A percentile compares a stretch with the other conserved stretches of the same genome.
These are phyloP conservation scores for Lachnellula occidentalis DNA, from an alignment of 2,329 filamentous ascomycete species.

Conservation along the genomic window DNA sequence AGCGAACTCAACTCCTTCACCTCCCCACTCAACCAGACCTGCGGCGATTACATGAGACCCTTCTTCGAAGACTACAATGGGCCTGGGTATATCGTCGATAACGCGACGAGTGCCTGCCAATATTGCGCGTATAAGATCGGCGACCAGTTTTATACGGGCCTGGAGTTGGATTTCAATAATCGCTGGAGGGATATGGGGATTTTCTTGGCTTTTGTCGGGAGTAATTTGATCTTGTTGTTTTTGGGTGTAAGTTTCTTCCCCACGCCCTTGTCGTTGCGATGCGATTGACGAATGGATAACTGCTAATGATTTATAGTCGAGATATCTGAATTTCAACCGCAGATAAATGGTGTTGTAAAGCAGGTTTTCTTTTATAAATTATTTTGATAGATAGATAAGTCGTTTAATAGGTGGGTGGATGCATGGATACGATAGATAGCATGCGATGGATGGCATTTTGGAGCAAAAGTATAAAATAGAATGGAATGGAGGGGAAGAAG, in stretches of 20 bases:
- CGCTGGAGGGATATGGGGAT: conserved; percentile 84
- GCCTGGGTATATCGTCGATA: conserved; percentile 64
- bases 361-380: too few relatives aligned
- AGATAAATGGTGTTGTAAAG: conserved; percentile 27
- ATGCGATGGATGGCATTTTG: too few relatives aligned
- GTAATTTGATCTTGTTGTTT: conserved; percentile 65
- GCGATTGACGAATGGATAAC: too few relatives aligned
- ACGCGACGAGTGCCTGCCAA: conserved; percentile 60
- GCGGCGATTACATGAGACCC: conserved; percentile 67
- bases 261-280: too few relatives aligned
- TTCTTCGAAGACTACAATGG: conserved; percentile 69
- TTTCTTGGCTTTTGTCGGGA: conserved; percentile 67
- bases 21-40: conserved; percentile 60
- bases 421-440: too few relatives aligned
- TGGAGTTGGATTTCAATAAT: conserved; percentile 61
- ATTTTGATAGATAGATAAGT: too few relatives aligned
- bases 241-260: conserved; percentile 34
- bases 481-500: too few relatives aligned
- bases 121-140: conserved; percentile 80
- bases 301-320: too few relatives aligned
- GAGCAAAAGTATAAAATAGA: too few relatives aligned
- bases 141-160: conserved; percentile 69
- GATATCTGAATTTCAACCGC: conserved; percentile 42
- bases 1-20: conserved; percentile 63
- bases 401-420: too few relatives aligned